Conservation (phyloP, 177 flowering plant species). For the Tripterygium wilfordii region DNA sequence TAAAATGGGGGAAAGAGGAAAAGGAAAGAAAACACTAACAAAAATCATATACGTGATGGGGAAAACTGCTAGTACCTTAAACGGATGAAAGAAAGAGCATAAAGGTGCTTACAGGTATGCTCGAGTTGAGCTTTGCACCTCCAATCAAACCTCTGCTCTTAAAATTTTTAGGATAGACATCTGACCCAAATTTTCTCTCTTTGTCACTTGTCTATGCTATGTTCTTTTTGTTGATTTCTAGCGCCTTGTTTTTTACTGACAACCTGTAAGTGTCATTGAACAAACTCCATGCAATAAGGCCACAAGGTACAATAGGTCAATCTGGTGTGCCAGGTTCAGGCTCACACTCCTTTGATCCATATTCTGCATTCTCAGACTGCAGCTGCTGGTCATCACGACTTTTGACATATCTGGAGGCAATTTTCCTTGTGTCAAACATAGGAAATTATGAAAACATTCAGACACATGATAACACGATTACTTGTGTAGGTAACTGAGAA, state of each 20-base stretch:
- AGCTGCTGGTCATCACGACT: constrained; percentile 79
- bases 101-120: constrained; percentile 45
- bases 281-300: constrained; percentile 88
- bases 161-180: constrained; percentile 77
- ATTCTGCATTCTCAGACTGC: constrained; percentile 30
- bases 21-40: background rate
- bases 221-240: constrained; percentile 55
- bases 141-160: constrained; percentile 62
- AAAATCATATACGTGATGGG: background rate
- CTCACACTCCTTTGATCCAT: constrained; percentile 28
- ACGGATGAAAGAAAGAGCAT: background rate
- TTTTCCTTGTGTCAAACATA: background rate
- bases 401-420: constrained; percentile 68
- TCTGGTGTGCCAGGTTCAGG: constrained; percentile 41
- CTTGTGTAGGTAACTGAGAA: too few species aligned
- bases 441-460: background rate
- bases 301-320: constrained; percentile 72
- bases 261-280: constrained; percentile 81
- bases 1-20: too few species aligned
- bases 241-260: constrained; percentile 26
- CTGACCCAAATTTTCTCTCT: constrained; percentile 54
- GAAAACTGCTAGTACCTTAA: background rate
- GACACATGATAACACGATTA: background rate
- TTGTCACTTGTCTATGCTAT: constrained; percentile 86
- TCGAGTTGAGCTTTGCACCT: constrained; percentile 64